Evolutionary conservation across 169 alveolate species (phyloP).

Genomic region (Eimeria necatrix): DNA sequence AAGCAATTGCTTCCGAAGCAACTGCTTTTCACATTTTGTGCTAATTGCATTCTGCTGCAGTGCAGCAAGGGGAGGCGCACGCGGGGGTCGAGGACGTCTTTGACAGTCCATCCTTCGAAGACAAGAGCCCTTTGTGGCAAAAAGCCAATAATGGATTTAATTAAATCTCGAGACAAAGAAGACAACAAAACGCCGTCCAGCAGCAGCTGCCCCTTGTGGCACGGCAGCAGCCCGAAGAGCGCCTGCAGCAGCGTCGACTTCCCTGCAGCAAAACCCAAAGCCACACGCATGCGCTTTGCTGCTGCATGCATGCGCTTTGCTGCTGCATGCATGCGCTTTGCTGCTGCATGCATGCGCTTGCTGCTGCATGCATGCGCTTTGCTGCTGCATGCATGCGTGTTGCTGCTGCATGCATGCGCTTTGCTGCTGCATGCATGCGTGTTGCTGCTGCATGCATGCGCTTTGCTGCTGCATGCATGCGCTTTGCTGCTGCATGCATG

Average conservation of each 20-base stretch:
- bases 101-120: slow-evolving; percentile 84
- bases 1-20: too few species aligned
- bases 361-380: too few species aligned
- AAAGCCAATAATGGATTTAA: slow-evolving; percentile 81
- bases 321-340: too few species aligned
- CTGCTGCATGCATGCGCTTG: too few species aligned
- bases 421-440: not conserved
- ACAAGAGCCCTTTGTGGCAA: slow-evolving; percentile 83
- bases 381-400: not conserved
- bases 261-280: slow-evolving; percentile 35
- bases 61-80: not conserved
- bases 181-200: slow-evolving; percentile 81
- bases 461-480: not conserved
- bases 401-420: not conserved
- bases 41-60: not conserved
- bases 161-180: slow-evolving; percentile 67
- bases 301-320: too few species aligned
- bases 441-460: not conserved
- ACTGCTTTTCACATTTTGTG: too few species aligned
- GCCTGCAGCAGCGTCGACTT: slow-evolving; percentile 91
- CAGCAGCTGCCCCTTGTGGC: slow-evolving; percentile 83
- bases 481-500: not conserved
- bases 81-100: slow-evolving; percentile 84
- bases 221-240: slow-evolving; percentile 87
- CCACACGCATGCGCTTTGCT: not conserved